Percentiles rank a stretch among this genome's conserved stretches.
Evolutionary conservation across 2,329 filamentous ascomycete genomes (phyloP).

Genomic region (Aspergillus hortae): DNA sequence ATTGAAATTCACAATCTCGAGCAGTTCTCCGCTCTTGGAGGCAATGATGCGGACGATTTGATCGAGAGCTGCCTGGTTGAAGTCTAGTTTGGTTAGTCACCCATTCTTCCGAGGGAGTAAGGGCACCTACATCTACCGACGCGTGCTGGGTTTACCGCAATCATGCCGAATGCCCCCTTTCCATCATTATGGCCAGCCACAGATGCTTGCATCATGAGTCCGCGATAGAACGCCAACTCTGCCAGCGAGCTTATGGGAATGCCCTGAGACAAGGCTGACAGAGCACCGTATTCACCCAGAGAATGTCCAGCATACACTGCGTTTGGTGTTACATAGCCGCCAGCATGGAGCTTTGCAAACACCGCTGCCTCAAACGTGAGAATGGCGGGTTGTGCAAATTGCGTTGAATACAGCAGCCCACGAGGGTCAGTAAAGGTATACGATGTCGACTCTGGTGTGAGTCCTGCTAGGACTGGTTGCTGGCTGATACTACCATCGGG

Average conservation of each 20-base stretch:
- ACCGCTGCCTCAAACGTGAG: constrained; percentile 98
- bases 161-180: constrained; percentile 53
- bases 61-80: constrained; percentile 90
- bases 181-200: constrained; percentile 88
- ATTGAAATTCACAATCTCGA: constrained; percentile 96
- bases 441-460: constrained; percentile 69
- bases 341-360: constrained; percentile 95
- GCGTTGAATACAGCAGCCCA: constrained; percentile 87
- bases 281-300: constrained; percentile 90
- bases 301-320: constrained; percentile 96
- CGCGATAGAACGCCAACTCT: constrained; percentile 96
- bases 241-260: constrained; percentile 96
- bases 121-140: constrained; percentile 13
- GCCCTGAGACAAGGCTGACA: constrained; percentile 88
- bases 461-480: constrained; percentile 96
- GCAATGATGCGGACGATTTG: constrained; percentile 90
- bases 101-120: background rate
- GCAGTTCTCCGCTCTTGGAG: constrained; percentile 82
- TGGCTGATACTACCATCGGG: constrained; percentile 66
- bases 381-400: constrained; percentile 93
- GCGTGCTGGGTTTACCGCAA: constrained; percentile 16
- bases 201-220: constrained; percentile 95
- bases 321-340: constrained; percentile 87
- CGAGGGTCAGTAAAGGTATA: constrained; percentile 96
- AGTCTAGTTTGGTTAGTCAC: constrained; percentile 64